Conservation (phyloP, 2,329 filamentous ascomycete species). For the Chaetomiaceae sp. region DNA sequence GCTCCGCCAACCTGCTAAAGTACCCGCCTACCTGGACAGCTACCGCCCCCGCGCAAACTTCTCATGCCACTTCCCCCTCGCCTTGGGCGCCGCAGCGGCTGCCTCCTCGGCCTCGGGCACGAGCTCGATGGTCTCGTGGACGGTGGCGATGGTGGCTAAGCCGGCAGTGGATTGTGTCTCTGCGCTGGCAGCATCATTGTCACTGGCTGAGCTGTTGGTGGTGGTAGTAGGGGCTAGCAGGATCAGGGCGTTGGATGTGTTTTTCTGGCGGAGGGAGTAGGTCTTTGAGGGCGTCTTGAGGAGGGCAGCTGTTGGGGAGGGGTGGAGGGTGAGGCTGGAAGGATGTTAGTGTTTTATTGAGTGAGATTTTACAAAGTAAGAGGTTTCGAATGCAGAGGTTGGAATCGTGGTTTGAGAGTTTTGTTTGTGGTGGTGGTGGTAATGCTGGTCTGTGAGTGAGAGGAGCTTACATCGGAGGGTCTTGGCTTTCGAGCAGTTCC, state of each 20-base stretch:
- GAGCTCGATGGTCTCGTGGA: constrained; percentile 61
- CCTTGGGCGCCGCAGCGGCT: constrained; percentile 29
- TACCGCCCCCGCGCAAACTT: constrained; percentile 49
- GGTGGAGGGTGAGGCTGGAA: constrained; percentile 44
- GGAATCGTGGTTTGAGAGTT: constrained; percentile 9
- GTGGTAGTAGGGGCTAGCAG: constrained; percentile 38
- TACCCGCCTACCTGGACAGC: not conserved
- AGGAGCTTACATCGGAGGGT: constrained; percentile 46
- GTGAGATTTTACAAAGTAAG: constrained; percentile 6
- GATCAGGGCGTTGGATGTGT: constrained; percentile 63
- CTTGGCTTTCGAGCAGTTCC: constrained; percentile 49
- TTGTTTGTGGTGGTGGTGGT: constrained; percentile 2
- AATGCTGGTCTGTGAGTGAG: not conserved
- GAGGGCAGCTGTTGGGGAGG: constrained; percentile 48
- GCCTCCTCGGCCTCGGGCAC: constrained; percentile 37
- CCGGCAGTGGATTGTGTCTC: constrained; percentile 29
- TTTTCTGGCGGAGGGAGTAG: constrained; percentile 61
- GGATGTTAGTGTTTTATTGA: not conserved
- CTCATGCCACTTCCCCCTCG: constrained; percentile 57
- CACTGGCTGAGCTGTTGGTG: not conserved
- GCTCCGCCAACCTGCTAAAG: too few relatives aligned
- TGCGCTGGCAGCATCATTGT: constrained; percentile 14
- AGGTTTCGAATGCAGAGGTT: not conserved
- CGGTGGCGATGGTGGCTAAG: constrained; percentile 48
- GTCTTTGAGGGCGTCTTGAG: constrained; percentile 47